Evolutionary conservation across 352 stramenopile species (phyloP).

Genomic region (Globisporangium takayamanum): DNA sequence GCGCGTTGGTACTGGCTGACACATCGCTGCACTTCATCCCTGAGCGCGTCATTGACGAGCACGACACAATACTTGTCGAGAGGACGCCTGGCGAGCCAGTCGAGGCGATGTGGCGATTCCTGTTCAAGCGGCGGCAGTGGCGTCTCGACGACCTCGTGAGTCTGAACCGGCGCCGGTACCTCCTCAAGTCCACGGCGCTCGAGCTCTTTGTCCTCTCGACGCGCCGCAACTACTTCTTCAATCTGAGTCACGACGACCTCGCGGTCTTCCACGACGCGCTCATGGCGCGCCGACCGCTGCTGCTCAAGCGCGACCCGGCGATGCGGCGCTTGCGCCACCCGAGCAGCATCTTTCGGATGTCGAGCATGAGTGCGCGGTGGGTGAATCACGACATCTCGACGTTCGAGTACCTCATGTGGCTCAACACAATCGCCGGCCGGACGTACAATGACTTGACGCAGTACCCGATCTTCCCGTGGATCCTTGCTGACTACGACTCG

Average conservation of each 20-base stretch:
- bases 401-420: slow-evolving; percentile 92
- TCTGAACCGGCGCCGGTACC: slow-evolving; percentile 68
- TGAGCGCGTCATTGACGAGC: slow-evolving; percentile 67
- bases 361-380: slow-evolving; percentile 61
- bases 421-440: slow-evolving; percentile 87
- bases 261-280: slow-evolving; percentile 58
- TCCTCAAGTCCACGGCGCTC: slow-evolving; percentile 73
- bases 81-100: slow-evolving; percentile 32
- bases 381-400: slow-evolving; percentile 92
- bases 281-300: slow-evolving; percentile 44
- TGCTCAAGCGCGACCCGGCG: slow-evolving; percentile 64
- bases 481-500: slow-evolving; percentile 87
- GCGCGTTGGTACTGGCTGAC: slow-evolving; percentile 48
- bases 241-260: slow-evolving; percentile 47
- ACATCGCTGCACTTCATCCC: slow-evolving; percentile 54
- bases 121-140: slow-evolving; percentile 69
- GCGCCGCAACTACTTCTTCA: slow-evolving; percentile 86
- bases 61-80: slow-evolving; percentile 54
- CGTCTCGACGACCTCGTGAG: slow-evolving; percentile 66
- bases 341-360: slow-evolving; percentile 78
- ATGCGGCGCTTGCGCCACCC: slow-evolving; percentile 71
- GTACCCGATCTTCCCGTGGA: slow-evolving; percentile 95
- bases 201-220: slow-evolving; percentile 81
- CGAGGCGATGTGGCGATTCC: slow-evolving; percentile 47
- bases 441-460: slow-evolving; percentile 92